Evolutionary conservation across 495 filamentous ascomycete species (phyloP).

Genomic region (Podospora comata): DNA sequence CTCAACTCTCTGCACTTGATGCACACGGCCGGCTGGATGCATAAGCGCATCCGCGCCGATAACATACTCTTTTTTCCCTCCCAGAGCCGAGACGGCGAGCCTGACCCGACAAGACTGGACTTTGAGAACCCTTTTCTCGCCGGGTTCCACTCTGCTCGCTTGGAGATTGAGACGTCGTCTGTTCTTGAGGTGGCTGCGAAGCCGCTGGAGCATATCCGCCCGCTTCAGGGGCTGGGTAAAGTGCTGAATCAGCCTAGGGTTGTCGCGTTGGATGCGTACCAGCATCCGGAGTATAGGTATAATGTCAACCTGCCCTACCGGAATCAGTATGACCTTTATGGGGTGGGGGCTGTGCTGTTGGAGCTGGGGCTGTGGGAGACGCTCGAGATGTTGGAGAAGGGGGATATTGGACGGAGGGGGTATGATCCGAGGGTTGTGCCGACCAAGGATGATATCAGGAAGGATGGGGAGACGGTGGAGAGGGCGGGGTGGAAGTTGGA

Average conservation of each 20-base stretch:
- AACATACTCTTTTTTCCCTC: constrained; percentile 18
- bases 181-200: not conserved
- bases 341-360: constrained; percentile 14
- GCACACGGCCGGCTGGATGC: constrained; percentile 11
- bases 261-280: constrained; percentile 13
- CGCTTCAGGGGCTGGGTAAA: constrained; percentile 2
- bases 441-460: constrained; percentile 6
- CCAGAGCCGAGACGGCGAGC: not conserved
- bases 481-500: constrained; percentile 15
- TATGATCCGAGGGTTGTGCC: not conserved
- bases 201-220: constrained; percentile 18
- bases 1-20: constrained; percentile 16
- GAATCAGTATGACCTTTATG: constrained; percentile 11
- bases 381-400: constrained; percentile 11
- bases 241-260: constrained; percentile 1
- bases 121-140: constrained; percentile 9
- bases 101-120: constrained; percentile 17
- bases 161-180: not conserved
- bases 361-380: constrained; percentile 22
- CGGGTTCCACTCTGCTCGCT: constrained; percentile 16
- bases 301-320: not conserved
- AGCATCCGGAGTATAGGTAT: constrained; percentile 13
- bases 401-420: constrained; percentile 13
- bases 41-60: constrained; percentile 15
- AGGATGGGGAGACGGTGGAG: constrained; percentile 15